Evolutionary conservation across 2,329 filamentous ascomycete genomes (phyloP).

Genomic region (Phyllosticta ampelicida): DNA sequence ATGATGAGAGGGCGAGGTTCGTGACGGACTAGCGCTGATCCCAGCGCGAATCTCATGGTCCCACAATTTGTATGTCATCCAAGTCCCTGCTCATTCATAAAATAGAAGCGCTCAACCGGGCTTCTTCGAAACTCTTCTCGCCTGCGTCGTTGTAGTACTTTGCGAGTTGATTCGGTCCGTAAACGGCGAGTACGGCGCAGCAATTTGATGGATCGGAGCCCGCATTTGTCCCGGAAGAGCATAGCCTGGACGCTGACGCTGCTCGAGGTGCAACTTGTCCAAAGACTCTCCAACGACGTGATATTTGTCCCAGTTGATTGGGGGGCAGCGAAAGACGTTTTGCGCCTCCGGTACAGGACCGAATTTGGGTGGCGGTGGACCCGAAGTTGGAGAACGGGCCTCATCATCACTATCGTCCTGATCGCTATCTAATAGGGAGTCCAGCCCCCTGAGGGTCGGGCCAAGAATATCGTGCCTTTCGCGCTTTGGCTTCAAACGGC

Average conservation of each 20-base stretch:
- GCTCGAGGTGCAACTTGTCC: constrained; percentile 75
- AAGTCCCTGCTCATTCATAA: not conserved
- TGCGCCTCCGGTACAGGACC: constrained; percentile 63
- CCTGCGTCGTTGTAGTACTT: constrained; percentile 11
- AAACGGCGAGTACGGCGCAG: constrained; percentile 50
- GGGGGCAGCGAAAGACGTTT: constrained; percentile 72
- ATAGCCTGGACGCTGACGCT: constrained; percentile 50
- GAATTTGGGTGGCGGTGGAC: constrained; percentile 35
- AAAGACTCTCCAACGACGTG: constrained; percentile 76
- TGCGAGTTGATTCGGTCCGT: constrained; percentile 36
- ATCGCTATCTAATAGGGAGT: constrained; percentile 15
- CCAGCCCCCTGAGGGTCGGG: constrained; percentile 27
- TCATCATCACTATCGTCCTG: constrained; percentile 14
- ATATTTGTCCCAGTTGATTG: constrained; percentile 92
- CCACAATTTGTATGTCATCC: not conserved
- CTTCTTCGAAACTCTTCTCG: constrained; percentile 23
- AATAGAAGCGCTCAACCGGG: constrained; percentile 13
- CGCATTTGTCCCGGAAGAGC: constrained; percentile 10
- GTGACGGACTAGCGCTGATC: not conserved
- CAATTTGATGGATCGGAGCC: constrained; percentile 41
- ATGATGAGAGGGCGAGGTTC: not conserved
- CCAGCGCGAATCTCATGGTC: constrained; percentile 2
- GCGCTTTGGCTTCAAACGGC: constrained; percentile 34
- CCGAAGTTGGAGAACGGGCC: constrained; percentile 5
- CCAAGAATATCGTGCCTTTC: constrained; percentile 23